These are phyloP conservation scores for Avena insularis DNA, from an alignment of 176 grass and related monocot genomes.

Conservation along the genomic window DNA sequence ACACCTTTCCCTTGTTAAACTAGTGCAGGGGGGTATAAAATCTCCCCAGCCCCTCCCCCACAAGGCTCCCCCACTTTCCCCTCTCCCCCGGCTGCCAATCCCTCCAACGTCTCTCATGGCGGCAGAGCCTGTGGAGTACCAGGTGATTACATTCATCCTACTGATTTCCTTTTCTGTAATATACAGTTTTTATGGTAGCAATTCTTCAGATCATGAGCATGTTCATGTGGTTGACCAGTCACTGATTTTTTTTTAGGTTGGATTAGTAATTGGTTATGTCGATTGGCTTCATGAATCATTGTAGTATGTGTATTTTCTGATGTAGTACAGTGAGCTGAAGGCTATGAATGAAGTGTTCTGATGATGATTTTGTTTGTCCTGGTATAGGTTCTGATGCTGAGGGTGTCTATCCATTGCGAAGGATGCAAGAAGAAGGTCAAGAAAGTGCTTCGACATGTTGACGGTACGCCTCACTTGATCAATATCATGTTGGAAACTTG, in stretches of 20 bases:
- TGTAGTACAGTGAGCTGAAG: not conserved
- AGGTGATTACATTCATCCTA: conserved; percentile 42
- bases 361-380: conserved; percentile 1
- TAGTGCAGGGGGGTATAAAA: conserved; percentile 48
- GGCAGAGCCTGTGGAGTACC: conserved; percentile 52
- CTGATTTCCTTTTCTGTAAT: not conserved
- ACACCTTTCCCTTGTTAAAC: conserved; percentile 48
- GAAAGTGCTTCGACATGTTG: conserved; percentile 50
- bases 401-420: conserved; percentile 69
- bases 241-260: not conserved
- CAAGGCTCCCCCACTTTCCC: conserved; percentile 58
- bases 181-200: not conserved
- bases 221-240: not conserved
- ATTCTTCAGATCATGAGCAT: not conserved
- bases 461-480: conserved; percentile 29
- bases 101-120: conserved; percentile 50
- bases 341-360: conserved; percentile 17
- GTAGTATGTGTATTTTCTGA: not conserved
- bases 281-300: not conserved
- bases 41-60: conserved; percentile 26
- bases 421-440: conserved; percentile 85
- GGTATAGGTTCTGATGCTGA: conserved; percentile 58
- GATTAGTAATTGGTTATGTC: not conserved
- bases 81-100: conserved; percentile 18
- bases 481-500: not conserved